Evolutionary conservation across 345 rosid species (phyloP).

Genomic region (Euphorbia lathyris): DNA sequence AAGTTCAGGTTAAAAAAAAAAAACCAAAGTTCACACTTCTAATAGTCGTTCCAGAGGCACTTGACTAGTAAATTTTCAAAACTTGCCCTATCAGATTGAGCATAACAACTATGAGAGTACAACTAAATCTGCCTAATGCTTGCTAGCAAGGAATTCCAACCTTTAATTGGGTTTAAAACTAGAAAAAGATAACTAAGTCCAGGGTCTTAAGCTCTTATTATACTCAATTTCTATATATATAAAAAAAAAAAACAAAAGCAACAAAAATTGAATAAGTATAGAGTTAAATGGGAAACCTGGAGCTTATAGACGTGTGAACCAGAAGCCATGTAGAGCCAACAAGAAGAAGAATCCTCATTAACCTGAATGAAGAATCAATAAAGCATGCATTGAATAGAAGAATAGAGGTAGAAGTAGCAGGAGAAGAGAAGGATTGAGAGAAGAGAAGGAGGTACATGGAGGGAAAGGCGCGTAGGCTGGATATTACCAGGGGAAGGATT

Average conservation of each 20-base stretch:
- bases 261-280: not conserved
- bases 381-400: not conserved
- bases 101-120: too few species aligned
- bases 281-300: constrained; percentile 26
- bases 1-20: too few species aligned
- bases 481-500: constrained; percentile 61
- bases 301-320: constrained; percentile 51
- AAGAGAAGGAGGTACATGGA: constrained; percentile 35
- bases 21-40: too few species aligned
- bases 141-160: not conserved
- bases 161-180: not conserved
- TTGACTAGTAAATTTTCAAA: too few species aligned
- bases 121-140: too few species aligned
- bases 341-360: constrained; percentile 41
- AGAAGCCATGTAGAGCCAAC: constrained; percentile 62
- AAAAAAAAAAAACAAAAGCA: not conserved
- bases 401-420: not conserved
- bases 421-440: not conserved
- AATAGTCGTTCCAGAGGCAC: too few species aligned
- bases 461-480: constrained; percentile 70
- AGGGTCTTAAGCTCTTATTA: too few species aligned
- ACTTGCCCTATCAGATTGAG: too few species aligned
- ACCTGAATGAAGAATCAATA: constrained; percentile 36
- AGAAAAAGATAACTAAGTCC: too few species aligned
- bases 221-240: too few species aligned